Evolutionary conservation across 768 basidiomycete genomes (phyloP).

Genomic region (Tricholomella constricta): DNA sequence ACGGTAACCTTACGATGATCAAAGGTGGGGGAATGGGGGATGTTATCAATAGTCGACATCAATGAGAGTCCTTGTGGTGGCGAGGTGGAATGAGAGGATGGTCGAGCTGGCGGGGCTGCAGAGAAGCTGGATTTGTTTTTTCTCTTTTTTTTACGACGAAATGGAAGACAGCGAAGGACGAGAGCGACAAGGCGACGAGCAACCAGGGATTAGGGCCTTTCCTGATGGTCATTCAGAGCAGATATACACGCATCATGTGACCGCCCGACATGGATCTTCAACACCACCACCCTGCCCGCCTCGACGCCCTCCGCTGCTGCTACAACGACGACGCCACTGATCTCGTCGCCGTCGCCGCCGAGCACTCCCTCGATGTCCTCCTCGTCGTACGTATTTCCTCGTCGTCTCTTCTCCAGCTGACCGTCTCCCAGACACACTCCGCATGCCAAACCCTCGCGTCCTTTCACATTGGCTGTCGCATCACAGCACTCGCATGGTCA

Average conservation of each 20-base stretch:
- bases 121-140: slow-evolving; percentile 58
- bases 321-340: slow-evolving; percentile 64
- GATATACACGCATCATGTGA: slow-evolving; percentile 9
- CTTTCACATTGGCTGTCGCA: slow-evolving; percentile 70
- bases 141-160: slow-evolving; percentile 58
- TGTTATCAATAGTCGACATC: slow-evolving; percentile 47
- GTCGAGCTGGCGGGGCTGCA: slow-evolving; percentile 60
- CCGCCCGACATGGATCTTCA: slow-evolving; percentile 52
- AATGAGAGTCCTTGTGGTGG: slow-evolving; percentile 43
- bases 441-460: slow-evolving; percentile 58
- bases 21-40: slow-evolving; percentile 50
- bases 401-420: slow-evolving; percentile 1
- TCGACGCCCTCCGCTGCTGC: slow-evolving; percentile 65
- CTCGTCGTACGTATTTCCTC: slow-evolving; percentile 50
- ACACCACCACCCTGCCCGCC: slow-evolving; percentile 58
- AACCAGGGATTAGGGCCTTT: slow-evolving; percentile 64
- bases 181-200: slow-evolving; percentile 55
- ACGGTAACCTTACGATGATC: slow-evolving; percentile 77
- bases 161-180: slow-evolving; percentile 61
- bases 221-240: slow-evolving; percentile 22
- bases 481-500: slow-evolving; percentile 82
- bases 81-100: slow-evolving; percentile 67
- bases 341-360: slow-evolving; percentile 73
- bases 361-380: slow-evolving; percentile 71
- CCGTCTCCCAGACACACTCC: slow-evolving; percentile 38